These are phyloP conservation scores for Barbatosphaeria neglecta DNA, from an alignment of 495 filamentous ascomycete genomes.

Conservation along the genomic window DNA sequence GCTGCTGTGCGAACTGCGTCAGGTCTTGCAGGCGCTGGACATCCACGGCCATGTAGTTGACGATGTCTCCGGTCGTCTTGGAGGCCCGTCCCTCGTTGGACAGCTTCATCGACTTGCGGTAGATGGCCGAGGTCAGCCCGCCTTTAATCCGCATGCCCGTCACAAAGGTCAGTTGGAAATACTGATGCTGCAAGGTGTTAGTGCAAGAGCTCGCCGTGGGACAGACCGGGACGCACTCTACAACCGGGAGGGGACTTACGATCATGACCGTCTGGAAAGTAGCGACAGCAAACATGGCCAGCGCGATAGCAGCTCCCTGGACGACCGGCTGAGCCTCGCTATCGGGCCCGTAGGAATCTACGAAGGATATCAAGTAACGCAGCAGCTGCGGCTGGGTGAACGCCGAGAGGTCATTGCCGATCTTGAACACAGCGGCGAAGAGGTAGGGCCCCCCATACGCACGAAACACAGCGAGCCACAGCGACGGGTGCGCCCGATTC, in stretches of 20 bases:
- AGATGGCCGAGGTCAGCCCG: slow-evolving; percentile 78
- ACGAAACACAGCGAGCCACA: slow-evolving; percentile 87
- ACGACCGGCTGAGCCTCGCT: slow-evolving; percentile 61
- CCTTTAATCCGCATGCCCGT: slow-evolving; percentile 95
- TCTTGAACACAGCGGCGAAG: slow-evolving; percentile 71
- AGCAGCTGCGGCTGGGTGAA: slow-evolving; percentile 91
- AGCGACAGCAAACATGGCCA: slow-evolving; percentile 86
- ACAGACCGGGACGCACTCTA: not conserved
- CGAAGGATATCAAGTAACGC: slow-evolving; percentile 72
- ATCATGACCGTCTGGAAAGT: slow-evolving; percentile 62
- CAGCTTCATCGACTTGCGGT: slow-evolving; percentile 76
- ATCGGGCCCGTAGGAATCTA: slow-evolving; percentile 59
- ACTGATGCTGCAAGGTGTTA: slow-evolving; percentile 63
- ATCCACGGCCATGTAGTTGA: slow-evolving; percentile 98
- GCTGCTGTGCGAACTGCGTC: slow-evolving; percentile 86
- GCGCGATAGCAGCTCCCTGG: slow-evolving; percentile 75
- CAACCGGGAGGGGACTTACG: slow-evolving; percentile 8
- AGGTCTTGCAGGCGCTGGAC: slow-evolving; percentile 90
- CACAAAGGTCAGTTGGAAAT: slow-evolving; percentile 90
- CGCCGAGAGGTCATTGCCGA: slow-evolving; percentile 66
- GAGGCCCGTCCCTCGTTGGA: slow-evolving; percentile 85
- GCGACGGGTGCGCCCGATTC: slow-evolving; percentile 54
- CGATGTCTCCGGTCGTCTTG: slow-evolving; percentile 95
- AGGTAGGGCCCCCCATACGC: slow-evolving; percentile 79
- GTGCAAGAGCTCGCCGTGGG: not conserved